A percentile compares a stretch with the other conserved stretches of the same genome.
Conservation (phyloP, 345 rosid genomes). For the Brassica cretica region DNA sequence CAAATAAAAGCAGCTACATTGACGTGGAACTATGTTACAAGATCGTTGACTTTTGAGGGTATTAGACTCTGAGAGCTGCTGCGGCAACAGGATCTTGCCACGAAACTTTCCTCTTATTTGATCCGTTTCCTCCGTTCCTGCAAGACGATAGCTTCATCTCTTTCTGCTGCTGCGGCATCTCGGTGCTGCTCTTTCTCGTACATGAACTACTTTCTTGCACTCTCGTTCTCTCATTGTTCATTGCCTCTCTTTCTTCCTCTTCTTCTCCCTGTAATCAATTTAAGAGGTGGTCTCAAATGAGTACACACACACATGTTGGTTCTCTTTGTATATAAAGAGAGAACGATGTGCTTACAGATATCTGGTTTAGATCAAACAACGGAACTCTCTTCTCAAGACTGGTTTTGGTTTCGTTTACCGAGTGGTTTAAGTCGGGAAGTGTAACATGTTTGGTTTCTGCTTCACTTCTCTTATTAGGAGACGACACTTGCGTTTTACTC, state of each 20-base stretch:
- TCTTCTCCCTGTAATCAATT: slow-evolving; percentile 64
- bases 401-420: slow-evolving; percentile 54
- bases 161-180: slow-evolving; percentile 14
- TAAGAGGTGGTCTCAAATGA: neutral
- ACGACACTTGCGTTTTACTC: slow-evolving; percentile 23
- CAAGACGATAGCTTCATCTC: slow-evolving; percentile 41
- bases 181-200: slow-evolving; percentile 42
- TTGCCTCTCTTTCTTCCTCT: slow-evolving; percentile 36
- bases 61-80: slow-evolving; percentile 63
- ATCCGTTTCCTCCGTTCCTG: slow-evolving; percentile 56
- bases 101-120: slow-evolving; percentile 85
- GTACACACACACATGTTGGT: neutral
- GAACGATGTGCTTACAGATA: slow-evolving; percentile 55
- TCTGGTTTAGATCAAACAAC: slow-evolving; percentile 79
- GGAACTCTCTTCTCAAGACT: slow-evolving; percentile 45
- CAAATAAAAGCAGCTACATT: slow-evolving; percentile 9
- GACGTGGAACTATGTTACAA: neutral
- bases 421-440: slow-evolving; percentile 48
- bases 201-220: slow-evolving; percentile 45
- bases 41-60: neutral
- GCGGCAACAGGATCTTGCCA: slow-evolving; percentile 82
- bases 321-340: neutral
- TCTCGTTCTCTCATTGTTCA: slow-evolving; percentile 32
- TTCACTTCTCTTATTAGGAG: slow-evolving; percentile 1
- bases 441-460: slow-evolving; percentile 39